Percentiles rank a stretch among this genome's conserved stretches.
Evolutionary conservation across 345 rosid species (phyloP).

Genomic region (Angophora floribunda): DNA sequence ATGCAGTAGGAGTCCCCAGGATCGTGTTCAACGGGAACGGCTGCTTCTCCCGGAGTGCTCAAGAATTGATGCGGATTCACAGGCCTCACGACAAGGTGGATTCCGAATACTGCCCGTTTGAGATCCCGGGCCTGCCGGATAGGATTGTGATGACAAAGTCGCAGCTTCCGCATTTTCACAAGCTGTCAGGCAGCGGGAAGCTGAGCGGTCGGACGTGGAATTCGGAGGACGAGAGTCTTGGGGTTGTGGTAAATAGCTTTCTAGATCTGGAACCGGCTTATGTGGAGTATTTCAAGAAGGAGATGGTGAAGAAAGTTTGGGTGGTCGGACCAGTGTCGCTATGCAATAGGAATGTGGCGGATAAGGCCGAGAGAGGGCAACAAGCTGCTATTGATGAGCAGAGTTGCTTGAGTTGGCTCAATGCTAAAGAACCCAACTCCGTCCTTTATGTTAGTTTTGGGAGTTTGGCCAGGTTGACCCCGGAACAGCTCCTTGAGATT

Average conservation of each 20-base stretch:
- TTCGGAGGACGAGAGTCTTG: constrained; percentile 8
- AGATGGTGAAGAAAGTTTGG: constrained; percentile 30
- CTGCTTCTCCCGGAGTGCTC: constrained; percentile 24
- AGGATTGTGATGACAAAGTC: constrained; percentile 29
- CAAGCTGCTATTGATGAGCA: constrained; percentile 13
- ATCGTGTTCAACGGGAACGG: constrained; percentile 27
- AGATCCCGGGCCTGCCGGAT: constrained; percentile 35
- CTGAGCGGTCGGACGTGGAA: not conserved
- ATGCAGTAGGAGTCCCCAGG: constrained; percentile 17
- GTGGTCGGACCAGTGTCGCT: constrained; percentile 39
- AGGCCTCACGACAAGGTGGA: constrained; percentile 16
- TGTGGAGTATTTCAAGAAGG: constrained; percentile 19
- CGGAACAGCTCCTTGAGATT: constrained; percentile 28
- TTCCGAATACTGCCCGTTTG: constrained; percentile 34
- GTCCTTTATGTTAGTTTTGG: constrained; percentile 46
- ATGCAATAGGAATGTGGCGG: constrained; percentile 15
- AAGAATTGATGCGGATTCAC: constrained; percentile 2
- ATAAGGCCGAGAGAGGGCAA: constrained; percentile 32
- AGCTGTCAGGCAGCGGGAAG: not conserved
- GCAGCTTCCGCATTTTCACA: constrained; percentile 12
- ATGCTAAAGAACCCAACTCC: constrained; percentile 29
- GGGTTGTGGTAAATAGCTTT: constrained; percentile 30
- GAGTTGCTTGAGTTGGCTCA: constrained; percentile 26
- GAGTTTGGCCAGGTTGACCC: constrained; percentile 18
- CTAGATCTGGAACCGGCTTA: constrained; percentile 37